These are phyloP conservation scores for Penicillium ochrochloron DNA, from an alignment of 495 filamentous ascomycete genomes.

Conservation along the genomic window DNA sequence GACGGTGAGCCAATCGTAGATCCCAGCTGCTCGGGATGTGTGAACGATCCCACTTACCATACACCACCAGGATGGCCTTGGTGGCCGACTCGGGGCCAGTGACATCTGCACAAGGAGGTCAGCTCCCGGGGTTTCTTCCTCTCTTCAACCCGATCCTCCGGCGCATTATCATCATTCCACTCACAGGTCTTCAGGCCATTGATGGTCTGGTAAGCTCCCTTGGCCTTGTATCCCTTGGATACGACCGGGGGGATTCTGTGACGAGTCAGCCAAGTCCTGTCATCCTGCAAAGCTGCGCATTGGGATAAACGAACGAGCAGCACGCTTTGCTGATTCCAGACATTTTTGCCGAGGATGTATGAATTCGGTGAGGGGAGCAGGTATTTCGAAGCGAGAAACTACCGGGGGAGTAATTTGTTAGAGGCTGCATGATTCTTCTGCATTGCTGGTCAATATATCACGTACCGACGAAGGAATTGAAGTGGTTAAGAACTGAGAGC, in stretches of 20 bases:
- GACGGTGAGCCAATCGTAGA: background rate
- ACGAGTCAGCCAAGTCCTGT: constrained; percentile 10
- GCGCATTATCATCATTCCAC: constrained; percentile 11
- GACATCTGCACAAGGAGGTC: constrained; percentile 43
- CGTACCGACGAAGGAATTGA: background rate
- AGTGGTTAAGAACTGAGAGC: background rate
- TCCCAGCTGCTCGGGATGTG: background rate
- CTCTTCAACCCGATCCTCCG: background rate
- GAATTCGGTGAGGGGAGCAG: background rate
- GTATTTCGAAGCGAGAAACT: constrained; percentile 7
- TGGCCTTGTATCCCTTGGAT: constrained; percentile 59
- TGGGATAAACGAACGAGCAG: constrained; percentile 44
- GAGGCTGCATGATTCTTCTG: background rate
- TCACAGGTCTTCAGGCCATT: constrained; percentile 67
- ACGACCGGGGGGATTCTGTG: constrained; percentile 57
- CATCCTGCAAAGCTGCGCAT: background rate
- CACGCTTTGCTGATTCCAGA: constrained; percentile 55
- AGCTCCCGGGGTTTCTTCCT: constrained; percentile 2
- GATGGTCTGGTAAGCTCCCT: constrained; percentile 64
- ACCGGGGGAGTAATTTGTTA: background rate
- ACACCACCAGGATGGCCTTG: constrained; percentile 59
- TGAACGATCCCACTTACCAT: constrained; percentile 40
- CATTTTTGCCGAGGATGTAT: constrained; percentile 35
- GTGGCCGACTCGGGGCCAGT: constrained; percentile 56
- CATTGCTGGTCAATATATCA: background rate